Evolutionary conservation across 2,329 filamentous ascomycete species (phyloP).

Genomic region (Aspergillus fructus): DNA sequence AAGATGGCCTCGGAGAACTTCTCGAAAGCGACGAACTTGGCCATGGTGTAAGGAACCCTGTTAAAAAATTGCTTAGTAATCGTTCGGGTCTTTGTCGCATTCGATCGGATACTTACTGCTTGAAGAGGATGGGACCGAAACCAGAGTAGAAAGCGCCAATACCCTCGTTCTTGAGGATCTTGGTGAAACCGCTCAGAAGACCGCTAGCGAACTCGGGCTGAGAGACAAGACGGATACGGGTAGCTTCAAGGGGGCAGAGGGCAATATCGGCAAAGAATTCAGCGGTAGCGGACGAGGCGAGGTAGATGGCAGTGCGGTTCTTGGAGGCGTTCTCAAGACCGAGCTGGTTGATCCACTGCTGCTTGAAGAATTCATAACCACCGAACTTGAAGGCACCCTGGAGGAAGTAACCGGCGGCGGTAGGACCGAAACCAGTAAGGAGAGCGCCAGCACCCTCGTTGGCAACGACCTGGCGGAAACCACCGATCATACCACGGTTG

Average conservation of each 20-base stretch:
- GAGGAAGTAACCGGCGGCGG: constrained; percentile 87
- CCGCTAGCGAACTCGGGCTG: constrained; percentile 82
- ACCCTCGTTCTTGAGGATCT: constrained; percentile 82
- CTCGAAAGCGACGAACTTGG: constrained; percentile 94
- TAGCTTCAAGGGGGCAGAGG: constrained; percentile 88
- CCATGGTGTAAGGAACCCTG: constrained; percentile 88
- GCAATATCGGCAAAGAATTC: constrained; percentile 66
- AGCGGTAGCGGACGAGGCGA: constrained; percentile 61
- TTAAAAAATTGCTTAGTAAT: constrained; percentile 4
- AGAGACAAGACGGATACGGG: constrained; percentile 89
- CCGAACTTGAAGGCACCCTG: constrained; percentile 93
- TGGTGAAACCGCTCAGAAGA: constrained; percentile 74
- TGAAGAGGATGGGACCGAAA: constrained; percentile 84
- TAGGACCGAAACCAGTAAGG: constrained; percentile 81
- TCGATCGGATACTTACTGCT: constrained; percentile 60
- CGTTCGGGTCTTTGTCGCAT: not conserved
- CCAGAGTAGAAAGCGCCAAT: constrained; percentile 85
- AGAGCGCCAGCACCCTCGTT: constrained; percentile 85
- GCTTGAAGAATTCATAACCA: constrained; percentile 96
- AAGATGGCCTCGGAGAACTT: constrained; percentile 78
- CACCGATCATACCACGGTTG: constrained; percentile 83
- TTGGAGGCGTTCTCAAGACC: constrained; percentile 75
- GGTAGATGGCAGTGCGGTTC: constrained; percentile 80
- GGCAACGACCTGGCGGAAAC: constrained; percentile 80
- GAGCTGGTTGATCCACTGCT: constrained; percentile 77